A percentile compares a stretch with the other conserved stretches of the same genome.
Evolutionary conservation across 441 rosid genomes (phyloP).

Genomic region (Adansonia madagascariensis): DNA sequence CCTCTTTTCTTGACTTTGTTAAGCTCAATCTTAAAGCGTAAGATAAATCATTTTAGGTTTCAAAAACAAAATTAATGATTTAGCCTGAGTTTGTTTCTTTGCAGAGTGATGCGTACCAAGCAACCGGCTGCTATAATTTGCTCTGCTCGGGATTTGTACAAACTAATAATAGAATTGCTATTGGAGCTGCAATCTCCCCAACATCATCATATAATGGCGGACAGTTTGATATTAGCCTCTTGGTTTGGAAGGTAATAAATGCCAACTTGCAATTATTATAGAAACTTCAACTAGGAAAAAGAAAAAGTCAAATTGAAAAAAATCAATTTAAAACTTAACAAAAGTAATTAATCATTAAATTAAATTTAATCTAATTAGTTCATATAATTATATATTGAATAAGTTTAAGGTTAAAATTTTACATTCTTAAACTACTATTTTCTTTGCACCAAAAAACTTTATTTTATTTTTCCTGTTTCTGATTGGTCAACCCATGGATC

Average conservation of each 20-base stretch:
- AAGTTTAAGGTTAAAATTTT: no score
- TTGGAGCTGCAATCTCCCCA: constrained; percentile 98
- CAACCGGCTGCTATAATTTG: constrained; percentile 96
- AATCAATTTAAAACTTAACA: no score
- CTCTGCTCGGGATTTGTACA: constrained; percentile 97
- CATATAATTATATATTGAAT: no score
- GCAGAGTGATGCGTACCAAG: constrained; percentile 93
- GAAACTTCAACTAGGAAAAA: no score
- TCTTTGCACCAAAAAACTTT: no score
- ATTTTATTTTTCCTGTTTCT: not conserved
- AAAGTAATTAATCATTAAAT: no score
- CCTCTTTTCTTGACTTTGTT: not conserved
- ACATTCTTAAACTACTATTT: no score
- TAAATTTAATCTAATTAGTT: no score
- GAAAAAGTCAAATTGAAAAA: no score
- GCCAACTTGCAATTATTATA: no score
- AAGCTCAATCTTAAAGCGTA: constrained; percentile 23
- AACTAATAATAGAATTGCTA: constrained; percentile 79
- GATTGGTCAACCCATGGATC: not conserved
- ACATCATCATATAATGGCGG: constrained; percentile 84
- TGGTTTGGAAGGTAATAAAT: constrained; percentile 83
- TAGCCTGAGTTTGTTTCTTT: not conserved
- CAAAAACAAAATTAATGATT: not conserved
- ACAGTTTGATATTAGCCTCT: constrained; percentile 84
- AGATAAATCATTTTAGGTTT: constrained; percentile 15